A percentile compares a stretch with the other conserved stretches of the same genome.
These are phyloP conservation scores for Alternaria conjuncta DNA, from an alignment of 2,329 filamentous ascomycete genomes.

Conservation along the genomic window DNA sequence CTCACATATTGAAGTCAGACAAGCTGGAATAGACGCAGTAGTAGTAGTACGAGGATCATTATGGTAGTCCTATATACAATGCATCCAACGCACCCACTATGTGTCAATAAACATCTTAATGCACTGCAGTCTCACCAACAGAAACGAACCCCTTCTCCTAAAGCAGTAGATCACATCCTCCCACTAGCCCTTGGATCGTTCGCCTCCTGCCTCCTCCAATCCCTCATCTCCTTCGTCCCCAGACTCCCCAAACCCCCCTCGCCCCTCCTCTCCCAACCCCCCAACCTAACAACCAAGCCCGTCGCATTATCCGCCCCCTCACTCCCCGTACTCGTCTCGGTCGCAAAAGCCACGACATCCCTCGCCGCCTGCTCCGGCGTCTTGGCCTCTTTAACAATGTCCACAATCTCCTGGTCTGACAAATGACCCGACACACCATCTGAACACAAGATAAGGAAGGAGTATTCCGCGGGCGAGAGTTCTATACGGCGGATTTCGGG, in stretches of 20 bases:
- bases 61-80: background rate
- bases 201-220: conserved; percentile 81
- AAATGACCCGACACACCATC: conserved; percentile 89
- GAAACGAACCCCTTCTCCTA: background rate
- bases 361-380: conserved; percentile 86
- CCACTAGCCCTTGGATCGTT: conserved; percentile 77
- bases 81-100: background rate
- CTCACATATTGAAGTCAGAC: too few relatives aligned
- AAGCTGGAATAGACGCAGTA: too few relatives aligned
- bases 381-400: conserved; percentile 90
- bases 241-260: conserved; percentile 89
- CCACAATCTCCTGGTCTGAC: conserved; percentile 98
- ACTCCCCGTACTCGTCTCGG: conserved; percentile 71
- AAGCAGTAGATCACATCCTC: conserved; percentile 54
- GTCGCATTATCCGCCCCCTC: conserved; percentile 66
- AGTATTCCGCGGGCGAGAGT: conserved; percentile 81
- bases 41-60: background rate
- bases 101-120: background rate
- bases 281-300: conserved; percentile 66
- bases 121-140: background rate
- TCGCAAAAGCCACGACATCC: conserved; percentile 84
- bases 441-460: conserved; percentile 85
- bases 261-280: conserved; percentile 71
- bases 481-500: conserved; percentile 85
- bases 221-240: conserved; percentile 89